phyloP scores from a whole-genome alignment of 2,329 filamentous ascomycete genomes.

The Trematosphaeria pertusa region DNA sequence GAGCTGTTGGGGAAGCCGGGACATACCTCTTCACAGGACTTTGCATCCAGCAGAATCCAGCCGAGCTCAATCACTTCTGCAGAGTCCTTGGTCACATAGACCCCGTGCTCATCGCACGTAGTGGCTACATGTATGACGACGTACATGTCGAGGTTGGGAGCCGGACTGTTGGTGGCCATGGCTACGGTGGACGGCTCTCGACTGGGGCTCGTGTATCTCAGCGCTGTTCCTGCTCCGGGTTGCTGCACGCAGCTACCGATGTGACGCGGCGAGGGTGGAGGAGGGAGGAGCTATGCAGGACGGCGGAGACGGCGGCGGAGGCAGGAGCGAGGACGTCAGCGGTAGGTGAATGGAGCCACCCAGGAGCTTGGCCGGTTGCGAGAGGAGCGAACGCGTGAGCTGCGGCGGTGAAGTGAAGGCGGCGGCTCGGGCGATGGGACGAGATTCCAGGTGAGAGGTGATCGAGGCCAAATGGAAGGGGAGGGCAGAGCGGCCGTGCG shows the following conservation, averaged over 20 bases:
- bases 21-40: constrained; percentile 85
- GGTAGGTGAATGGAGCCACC: constrained; percentile 16
- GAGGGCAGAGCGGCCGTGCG: constrained; percentile 17
- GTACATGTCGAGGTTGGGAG: constrained; percentile 80
- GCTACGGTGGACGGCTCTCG: constrained; percentile 1
- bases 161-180: constrained; percentile 42
- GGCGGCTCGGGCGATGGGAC: constrained; percentile 24
- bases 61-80: constrained; percentile 97
- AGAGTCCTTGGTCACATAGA: constrained; percentile 99
- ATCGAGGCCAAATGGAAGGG: constrained; percentile 10
- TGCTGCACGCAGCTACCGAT: constrained; percentile 12
- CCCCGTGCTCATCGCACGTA: constrained; percentile 91
- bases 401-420: constrained; percentile 20
- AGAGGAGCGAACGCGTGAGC: too few species aligned
- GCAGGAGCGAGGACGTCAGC: too few species aligned
- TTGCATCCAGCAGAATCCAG: constrained; percentile 94
- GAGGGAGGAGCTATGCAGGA: constrained; percentile 22
- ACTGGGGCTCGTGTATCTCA: constrained; percentile 7
- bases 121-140: constrained; percentile 89
- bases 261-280: constrained; percentile 11
- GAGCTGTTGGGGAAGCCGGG: constrained; percentile 15
- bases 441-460: constrained; percentile 16
- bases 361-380: too few species aligned
- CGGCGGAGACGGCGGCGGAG: too few species aligned
- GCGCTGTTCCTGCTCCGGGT: too few species aligned